These are phyloP conservation scores for Xylogone sp. DNA, from an alignment of 2,329 filamentous ascomycete genomes.

Conservation along the genomic window DNA sequence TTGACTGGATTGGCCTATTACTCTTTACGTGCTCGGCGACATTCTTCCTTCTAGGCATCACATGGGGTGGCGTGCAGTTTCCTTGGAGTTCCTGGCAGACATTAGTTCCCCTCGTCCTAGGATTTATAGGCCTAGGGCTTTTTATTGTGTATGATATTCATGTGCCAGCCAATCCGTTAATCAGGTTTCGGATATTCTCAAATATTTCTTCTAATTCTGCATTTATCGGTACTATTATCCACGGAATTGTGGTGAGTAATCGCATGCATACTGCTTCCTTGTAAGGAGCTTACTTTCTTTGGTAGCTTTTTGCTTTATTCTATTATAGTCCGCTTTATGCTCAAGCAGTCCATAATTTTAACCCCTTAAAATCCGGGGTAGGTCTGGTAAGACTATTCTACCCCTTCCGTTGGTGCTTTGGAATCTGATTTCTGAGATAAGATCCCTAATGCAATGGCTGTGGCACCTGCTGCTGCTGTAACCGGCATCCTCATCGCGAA, in stretches of 20 bases:
- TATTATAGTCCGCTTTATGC: slow-evolving; percentile 50
- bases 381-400: slow-evolving; percentile 27
- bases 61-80: slow-evolving; percentile 59
- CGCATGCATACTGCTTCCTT: slow-evolving; percentile 21
- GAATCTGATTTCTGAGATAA: not conserved
- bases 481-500: slow-evolving; percentile 48
- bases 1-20: slow-evolving; percentile 58
- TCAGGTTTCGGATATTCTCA: slow-evolving; percentile 34
- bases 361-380: slow-evolving; percentile 46
- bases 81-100: slow-evolving; percentile 57
- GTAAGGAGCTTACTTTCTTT: not conserved
- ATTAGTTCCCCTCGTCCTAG: slow-evolving; percentile 54
- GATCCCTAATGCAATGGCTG: slow-evolving; percentile 55
- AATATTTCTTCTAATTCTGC: slow-evolving; percentile 42
- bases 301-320: slow-evolving; percentile 28
- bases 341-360: slow-evolving; percentile 45
- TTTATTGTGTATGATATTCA: slow-evolving; percentile 48
- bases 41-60: slow-evolving; percentile 54
- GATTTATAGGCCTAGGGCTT: slow-evolving; percentile 40
- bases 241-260: slow-evolving; percentile 45
- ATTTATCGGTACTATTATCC: slow-evolving; percentile 45
- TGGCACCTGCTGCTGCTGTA: slow-evolving; percentile 52
- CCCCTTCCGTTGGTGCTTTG: not conserved
- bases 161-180: slow-evolving; percentile 14
- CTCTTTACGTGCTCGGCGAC: slow-evolving; percentile 58